Conservation (phyloP, 805 yeast genomes). For the Torulaspora indica region DNA sequence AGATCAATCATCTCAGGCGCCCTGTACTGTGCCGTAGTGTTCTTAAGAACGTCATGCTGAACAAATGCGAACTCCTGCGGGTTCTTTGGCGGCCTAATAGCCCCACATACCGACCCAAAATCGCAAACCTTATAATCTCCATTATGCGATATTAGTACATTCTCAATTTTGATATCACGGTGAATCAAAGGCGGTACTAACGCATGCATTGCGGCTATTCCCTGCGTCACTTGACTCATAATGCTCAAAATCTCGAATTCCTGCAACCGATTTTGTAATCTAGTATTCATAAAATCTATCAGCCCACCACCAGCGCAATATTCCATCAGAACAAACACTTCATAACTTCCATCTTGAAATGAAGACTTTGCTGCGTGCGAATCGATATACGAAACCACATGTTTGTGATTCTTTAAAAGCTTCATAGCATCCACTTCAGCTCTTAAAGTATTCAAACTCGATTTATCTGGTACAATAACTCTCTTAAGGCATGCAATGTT, state of each 20-base stretch:
- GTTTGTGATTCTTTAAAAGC: conserved; percentile 68
- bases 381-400: conserved; percentile 87
- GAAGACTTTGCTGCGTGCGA: conserved; percentile 82
- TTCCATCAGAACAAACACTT: conserved; percentile 77
- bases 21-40: conserved; percentile 82
- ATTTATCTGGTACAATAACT: conserved; percentile 91
- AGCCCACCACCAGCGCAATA: conserved; percentile 70
- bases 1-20: conserved; percentile 83
- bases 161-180: conserved; percentile 78
- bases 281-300: conserved; percentile 73
- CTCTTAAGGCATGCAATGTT: conserved; percentile 79
- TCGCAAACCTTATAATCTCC: conserved; percentile 69
- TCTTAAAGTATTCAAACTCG: conserved; percentile 70
- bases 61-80: conserved; percentile 55
- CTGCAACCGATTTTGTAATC: conserved; percentile 59
- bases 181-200: conserved; percentile 67
- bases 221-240: conserved; percentile 65
- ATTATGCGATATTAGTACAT: conserved; percentile 58
- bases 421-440: conserved; percentile 99
- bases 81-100: conserved; percentile 56
- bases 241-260: conserved; percentile 66
- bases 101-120: conserved; percentile 73
- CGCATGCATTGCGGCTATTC: conserved; percentile 75
- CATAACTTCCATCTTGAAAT: conserved; percentile 53
- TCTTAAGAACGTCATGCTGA: conserved; percentile 66